These are phyloP conservation scores for Coniosporium apollinis DNA, from an alignment of 495 filamentous ascomycete genomes.

Conservation along the genomic window DNA sequence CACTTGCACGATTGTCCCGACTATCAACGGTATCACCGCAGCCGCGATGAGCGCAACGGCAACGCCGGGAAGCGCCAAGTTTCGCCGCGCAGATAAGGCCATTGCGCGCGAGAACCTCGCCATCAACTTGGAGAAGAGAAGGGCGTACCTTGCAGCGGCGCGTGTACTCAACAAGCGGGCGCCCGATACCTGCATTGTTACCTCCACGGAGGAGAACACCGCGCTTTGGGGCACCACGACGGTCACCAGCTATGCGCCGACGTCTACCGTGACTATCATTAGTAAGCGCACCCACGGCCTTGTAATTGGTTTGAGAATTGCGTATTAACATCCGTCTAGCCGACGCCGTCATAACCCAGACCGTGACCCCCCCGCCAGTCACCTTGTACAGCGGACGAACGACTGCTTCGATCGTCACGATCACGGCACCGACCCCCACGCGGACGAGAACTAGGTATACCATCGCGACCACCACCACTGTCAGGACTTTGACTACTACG, in stretches of 20 bases:
- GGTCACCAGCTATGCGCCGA: conserved; percentile 14
- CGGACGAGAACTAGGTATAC: not conserved
- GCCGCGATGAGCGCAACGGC: conserved; percentile 2
- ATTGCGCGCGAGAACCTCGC: conserved; percentile 3
- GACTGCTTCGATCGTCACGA: not conserved
- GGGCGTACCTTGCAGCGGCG: conserved; percentile 3
- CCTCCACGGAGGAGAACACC: conserved; percentile 10
- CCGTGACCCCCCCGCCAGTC: conserved; percentile 4
- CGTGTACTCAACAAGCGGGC: conserved; percentile 12
- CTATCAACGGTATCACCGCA: conserved; percentile 8
- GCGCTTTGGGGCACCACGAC: conserved; percentile 2
- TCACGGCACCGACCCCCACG: conserved; percentile 1
- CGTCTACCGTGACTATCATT: conserved; percentile 13
- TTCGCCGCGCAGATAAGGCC: conserved; percentile 7
- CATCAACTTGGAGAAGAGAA: conserved; percentile 6
- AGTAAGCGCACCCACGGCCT: conserved; percentile 1
- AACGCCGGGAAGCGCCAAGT: conserved; percentile 5
- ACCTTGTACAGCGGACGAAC: conserved; percentile 5
- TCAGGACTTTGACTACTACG: not conserved
- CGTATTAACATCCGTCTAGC: not conserved
- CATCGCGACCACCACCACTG: not conserved
- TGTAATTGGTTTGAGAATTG: not conserved
- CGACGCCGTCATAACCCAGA: conserved; percentile 1
- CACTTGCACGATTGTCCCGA: conserved; percentile 11
- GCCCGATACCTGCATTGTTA: conserved; percentile 16